These are phyloP conservation scores for Cardiospermum halicacabum DNA, from an alignment of 345 rosid species.

Conservation along the genomic window DNA sequence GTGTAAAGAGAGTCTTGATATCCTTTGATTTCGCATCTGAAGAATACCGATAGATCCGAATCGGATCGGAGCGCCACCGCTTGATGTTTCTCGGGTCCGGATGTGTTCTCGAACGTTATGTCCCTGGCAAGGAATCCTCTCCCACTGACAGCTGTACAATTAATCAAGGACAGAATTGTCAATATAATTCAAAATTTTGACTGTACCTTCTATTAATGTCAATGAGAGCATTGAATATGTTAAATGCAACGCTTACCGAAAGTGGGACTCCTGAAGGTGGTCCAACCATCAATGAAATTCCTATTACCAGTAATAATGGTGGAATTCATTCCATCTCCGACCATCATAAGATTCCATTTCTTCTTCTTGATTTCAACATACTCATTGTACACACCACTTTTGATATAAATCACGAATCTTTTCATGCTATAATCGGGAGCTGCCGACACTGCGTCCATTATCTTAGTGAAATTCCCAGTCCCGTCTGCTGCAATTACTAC, in stretches of 20 bases:
- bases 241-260: too few relatives aligned
- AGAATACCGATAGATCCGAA: constrained; percentile 68
- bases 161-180: background rate
- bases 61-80: constrained; percentile 80
- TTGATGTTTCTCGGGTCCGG: constrained; percentile 81
- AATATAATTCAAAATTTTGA: too few relatives aligned
- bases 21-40: constrained; percentile 54
- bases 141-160: constrained; percentile 73
- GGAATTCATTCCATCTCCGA: constrained; percentile 65
- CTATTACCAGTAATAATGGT: constrained; percentile 66
- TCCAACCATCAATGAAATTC: constrained; percentile 68
- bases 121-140: constrained; percentile 77
- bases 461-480: constrained; percentile 54
- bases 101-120: constrained; percentile 78
- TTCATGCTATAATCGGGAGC: constrained; percentile 51
- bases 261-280: constrained; percentile 86
- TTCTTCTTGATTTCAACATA: constrained; percentile 73
- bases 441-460: constrained; percentile 61
- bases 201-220: too few relatives aligned
- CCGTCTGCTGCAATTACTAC: constrained; percentile 74
- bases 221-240: too few relatives aligned
- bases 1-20: constrained; percentile 87
- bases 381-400: constrained; percentile 65
- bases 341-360: constrained; percentile 76
- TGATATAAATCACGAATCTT: constrained; percentile 54